Evolutionary conservation across 2,329 filamentous ascomycete species (phyloP), one percentile per base, ranked within the genome.

Genomic region (Hymenoscyphus scutula): DNA sequence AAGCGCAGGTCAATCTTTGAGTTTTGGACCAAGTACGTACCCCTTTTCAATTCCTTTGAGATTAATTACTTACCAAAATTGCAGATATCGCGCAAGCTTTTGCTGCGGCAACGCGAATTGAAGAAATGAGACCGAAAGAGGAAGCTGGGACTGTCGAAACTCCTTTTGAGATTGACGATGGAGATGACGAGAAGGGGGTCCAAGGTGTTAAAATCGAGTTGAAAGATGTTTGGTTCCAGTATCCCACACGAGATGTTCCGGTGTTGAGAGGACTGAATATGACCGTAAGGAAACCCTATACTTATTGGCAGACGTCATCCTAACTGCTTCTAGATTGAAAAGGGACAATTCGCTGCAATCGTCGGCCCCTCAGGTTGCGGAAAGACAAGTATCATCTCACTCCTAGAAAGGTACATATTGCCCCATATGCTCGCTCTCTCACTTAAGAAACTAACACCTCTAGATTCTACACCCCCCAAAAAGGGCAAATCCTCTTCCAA

Each of bases 371-470:
- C 57, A 17, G 69, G 69, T 0, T 89, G 86, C 63, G 89, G 89
- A 38, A 91, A 93, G 77, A 89, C 87, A 0, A 91, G 86, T 17
- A 86, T 91, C 53, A 84, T 94, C 38, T 80, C 82, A 59, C 76
- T 89, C 0, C 74, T 89, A 6, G 86, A 89, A 74, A 81, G 85
- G 70, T 70, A 62, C 56, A 55, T 27, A 45, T 8, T 11, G n/a
- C 10, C 51, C 15, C 13, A 2, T 11, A 37, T 13, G 1, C 25
- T 25, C 27, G 32, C 32, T 7, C 10, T 30, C 45, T 45, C 19
- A n/a, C 27, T 19, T 19, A 41, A 55, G 29, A 19, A 34, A 11
- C 32, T 19, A 34, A 15, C 30, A 15, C 53, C 32, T 54, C 10
- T 27, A 65, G 64, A 15, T 92, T 92, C 75, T 93, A 93, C 72